Conservation (phyloP, 1,284 basidiomycete species). For the Fistulinella staudtii region DNA sequence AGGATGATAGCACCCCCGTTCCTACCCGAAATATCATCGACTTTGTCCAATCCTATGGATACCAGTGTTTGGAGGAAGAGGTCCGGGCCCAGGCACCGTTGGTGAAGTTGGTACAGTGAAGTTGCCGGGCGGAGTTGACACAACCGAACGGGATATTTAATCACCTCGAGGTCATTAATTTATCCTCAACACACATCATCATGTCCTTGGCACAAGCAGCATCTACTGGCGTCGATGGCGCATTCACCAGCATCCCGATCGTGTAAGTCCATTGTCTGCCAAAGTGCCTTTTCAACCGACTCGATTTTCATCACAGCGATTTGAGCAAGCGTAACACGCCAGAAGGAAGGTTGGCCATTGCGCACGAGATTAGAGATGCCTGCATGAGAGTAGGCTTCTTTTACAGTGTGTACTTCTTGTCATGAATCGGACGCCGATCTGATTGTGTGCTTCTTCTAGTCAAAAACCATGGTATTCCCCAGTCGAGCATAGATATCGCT, state of each 20-base stretch:
- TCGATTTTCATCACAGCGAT: slow-evolving; percentile 21
- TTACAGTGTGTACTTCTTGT: slow-evolving; percentile 22
- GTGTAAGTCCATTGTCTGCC: slow-evolving; percentile 21
- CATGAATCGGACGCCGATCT: background rate
- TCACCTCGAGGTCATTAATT: no score
- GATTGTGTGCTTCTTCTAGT: slow-evolving; percentile 35
- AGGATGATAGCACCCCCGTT: no score
- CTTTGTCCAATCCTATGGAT: no score
- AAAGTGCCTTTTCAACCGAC: background rate
- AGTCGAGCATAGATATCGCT: slow-evolving; percentile 47
- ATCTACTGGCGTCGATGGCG: slow-evolving; percentile 14
- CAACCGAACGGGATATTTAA: no score
- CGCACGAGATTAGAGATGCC: slow-evolving; percentile 26
- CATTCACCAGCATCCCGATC: slow-evolving; percentile 29
- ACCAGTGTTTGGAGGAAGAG: no score
- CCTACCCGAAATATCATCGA: no score
- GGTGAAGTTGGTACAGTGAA: no score
- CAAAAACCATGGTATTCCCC: slow-evolving; percentile 71
- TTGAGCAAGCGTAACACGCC: slow-evolving; percentile 18
- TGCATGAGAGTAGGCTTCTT: slow-evolving; percentile 35
- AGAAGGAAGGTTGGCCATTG: slow-evolving; percentile 16
- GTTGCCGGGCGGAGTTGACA: no score
- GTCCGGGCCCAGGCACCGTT: no score
- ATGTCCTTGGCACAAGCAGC: slow-evolving; percentile 26
- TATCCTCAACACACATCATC: no score